phyloP scores from a whole-genome alignment of 1,139 yeast species.

The Saccharomyces hybrid region DNA sequence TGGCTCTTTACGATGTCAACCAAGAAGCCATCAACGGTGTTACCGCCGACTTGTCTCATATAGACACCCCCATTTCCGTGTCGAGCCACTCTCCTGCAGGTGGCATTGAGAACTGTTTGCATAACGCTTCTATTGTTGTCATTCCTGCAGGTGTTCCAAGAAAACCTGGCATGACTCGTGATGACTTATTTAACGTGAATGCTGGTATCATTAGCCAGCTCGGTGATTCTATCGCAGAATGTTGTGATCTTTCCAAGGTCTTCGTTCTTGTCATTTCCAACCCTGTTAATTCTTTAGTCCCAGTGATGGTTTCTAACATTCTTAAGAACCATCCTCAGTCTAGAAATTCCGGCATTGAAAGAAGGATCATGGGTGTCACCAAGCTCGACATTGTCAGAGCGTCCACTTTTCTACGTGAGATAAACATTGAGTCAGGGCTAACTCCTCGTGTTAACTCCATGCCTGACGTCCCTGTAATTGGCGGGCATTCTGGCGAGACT shows the following conservation, averaged over 20 bases:
- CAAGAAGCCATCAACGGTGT: constrained; percentile 65
- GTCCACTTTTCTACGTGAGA: constrained; percentile 64
- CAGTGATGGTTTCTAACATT: constrained; percentile 75
- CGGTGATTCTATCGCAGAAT: constrained; percentile 68
- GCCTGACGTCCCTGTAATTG: constrained; percentile 68
- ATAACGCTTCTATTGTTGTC: constrained; percentile 68
- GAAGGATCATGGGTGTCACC: constrained; percentile 85
- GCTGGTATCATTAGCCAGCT: constrained; percentile 83
- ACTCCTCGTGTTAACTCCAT: constrained; percentile 36
- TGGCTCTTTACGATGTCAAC: constrained; percentile 64
- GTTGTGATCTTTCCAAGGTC: constrained; percentile 20
- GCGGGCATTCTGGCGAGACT: constrained; percentile 89
- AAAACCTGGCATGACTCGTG: constrained; percentile 98
- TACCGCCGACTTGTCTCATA: constrained; percentile 84
- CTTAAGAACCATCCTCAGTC: constrained; percentile 8
- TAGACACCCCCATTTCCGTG: constrained; percentile 72
- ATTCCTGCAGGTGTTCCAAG: constrained; percentile 97
- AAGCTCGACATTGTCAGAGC: constrained; percentile 88
- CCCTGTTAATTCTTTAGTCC: constrained; percentile 95
- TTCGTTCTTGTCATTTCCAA: constrained; percentile 76
- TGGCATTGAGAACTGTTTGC: constrained; percentile 52
- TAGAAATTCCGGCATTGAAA: constrained; percentile 67
- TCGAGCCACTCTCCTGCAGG: constrained; percentile 63
- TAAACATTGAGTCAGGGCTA: constrained; percentile 37
- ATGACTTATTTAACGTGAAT: constrained; percentile 87